Evolutionary conservation across 2,329 filamentous ascomycete genomes (phyloP), one percentile per base, ranked within the genome.

Genomic region (Calonectria hongkongensis): DNA sequence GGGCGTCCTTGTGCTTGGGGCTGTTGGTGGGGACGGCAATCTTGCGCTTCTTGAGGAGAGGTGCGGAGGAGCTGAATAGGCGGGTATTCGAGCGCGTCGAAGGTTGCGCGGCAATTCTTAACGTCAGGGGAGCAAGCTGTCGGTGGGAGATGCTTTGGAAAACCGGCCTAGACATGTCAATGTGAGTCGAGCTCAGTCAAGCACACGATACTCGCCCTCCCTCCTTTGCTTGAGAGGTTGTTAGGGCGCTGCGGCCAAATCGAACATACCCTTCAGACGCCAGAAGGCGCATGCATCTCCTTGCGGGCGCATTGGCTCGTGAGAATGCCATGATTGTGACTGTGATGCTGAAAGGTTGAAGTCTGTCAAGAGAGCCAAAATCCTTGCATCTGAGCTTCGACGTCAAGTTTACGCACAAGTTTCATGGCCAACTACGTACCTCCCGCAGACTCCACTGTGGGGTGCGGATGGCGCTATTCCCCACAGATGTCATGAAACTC

Each of bases 31-130:
- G 77, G 4, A 79, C 70, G 4, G 82, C 78, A 56, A 82, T 80
- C 70, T 84, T 86, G 78, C 82, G 83, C 79, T 86, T 86, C 80
- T 86, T 87, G 56, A 79, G 71, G 45, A 83, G 75, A 0, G 73
- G 25, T 2, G 77, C 36, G 9, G 81, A 82, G 45, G 78, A 78
- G 76, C 74, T 80, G 76, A 86, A 84, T 48, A 74, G 36, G 4
- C 83, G 84, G 41, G 60, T 68, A 21, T 56, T 12, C 39, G 70
- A 54, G 30, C 56, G 62, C 28, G 56, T 54, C 27, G 58, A 43
- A 13, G 58, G 64, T n/a, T 63, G 63, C 9, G 50, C 45, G 39
- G 64, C 36, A 18, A 60, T 13, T 16, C 28, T 56, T 54, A 63
- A 25, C 33, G 68, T 63, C 12, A 50, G 56, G 28, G 66, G 66